These are phyloP conservation scores for Suillus alpinus DNA, from an alignment of 768 basidiomycete genomes.

Conservation along the genomic window DNA sequence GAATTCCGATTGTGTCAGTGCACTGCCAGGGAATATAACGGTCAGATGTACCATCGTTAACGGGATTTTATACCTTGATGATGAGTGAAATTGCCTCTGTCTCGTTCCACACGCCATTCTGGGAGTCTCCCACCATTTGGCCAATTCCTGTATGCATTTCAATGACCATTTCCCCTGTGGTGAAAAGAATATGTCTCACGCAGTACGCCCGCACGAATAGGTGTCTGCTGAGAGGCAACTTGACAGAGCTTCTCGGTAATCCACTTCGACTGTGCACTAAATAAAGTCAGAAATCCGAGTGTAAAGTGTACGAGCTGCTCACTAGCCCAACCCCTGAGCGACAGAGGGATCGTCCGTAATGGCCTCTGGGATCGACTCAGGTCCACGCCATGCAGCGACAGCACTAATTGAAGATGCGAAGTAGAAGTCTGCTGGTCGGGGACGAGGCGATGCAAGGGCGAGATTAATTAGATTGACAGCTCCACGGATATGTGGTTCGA, in stretches of 20 bases:
- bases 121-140: slow-evolving; percentile 53
- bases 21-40: slow-evolving; percentile 33
- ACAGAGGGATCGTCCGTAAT: slow-evolving; percentile 22
- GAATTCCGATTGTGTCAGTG: slow-evolving; percentile 37
- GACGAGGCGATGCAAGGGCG: slow-evolving; percentile 36
- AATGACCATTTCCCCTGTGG: slow-evolving; percentile 6
- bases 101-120: slow-evolving; percentile 51
- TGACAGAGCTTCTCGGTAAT: slow-evolving; percentile 51
- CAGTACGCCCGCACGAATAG: slow-evolving; percentile 18
- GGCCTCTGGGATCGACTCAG: slow-evolving; percentile 18
- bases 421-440: slow-evolving; percentile 40
- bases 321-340: slow-evolving; percentile 34
- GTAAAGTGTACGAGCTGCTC: slow-evolving; percentile 14
- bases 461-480: slow-evolving; percentile 50
- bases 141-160: slow-evolving; percentile 47
- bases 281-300: not conserved
- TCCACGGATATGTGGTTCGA: slow-evolving; percentile 47
- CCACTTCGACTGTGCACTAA: slow-evolving; percentile 43
- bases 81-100: slow-evolving; percentile 38
- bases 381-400: slow-evolving; percentile 20
- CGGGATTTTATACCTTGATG: slow-evolving; percentile 21
- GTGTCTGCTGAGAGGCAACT: slow-evolving; percentile 33
- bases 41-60: not conserved
- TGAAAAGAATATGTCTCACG: slow-evolving; percentile 12
- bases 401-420: slow-evolving; percentile 49